phyloP scores from a whole-genome alignment of 148 eudicot species.

The Vaccinium vitisidaea region DNA sequence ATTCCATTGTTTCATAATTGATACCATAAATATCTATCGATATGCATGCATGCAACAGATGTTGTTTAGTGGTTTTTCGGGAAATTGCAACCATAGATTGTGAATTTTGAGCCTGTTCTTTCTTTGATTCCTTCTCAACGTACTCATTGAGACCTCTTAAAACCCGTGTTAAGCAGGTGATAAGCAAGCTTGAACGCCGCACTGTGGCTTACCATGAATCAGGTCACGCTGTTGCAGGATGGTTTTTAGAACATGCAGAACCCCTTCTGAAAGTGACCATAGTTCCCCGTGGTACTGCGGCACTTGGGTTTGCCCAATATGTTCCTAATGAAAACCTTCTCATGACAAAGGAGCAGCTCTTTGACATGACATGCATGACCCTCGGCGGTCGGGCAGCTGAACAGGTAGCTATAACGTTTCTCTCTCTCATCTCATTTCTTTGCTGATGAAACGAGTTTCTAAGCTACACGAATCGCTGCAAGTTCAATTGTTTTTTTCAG shows the following conservation, averaged over 20 bases:
- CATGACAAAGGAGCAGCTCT: constrained; percentile 96
- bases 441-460: no score
- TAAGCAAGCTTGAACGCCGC: constrained; percentile 78
- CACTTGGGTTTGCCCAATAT: constrained; percentile 94
- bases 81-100: no score
- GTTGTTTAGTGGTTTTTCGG: no score
- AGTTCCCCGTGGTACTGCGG: constrained; percentile 97
- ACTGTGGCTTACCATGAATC: constrained; percentile 97
- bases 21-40: no score
- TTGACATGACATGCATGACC: constrained; percentile 96
- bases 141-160: no score
- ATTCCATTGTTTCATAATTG: no score
- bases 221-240: constrained; percentile 96
- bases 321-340: constrained; percentile 93
- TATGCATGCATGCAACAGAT: no score
- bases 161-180: constrained; percentile 45
- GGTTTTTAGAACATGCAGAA: constrained; percentile 94
- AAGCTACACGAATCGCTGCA: neutral
- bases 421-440: neutral
- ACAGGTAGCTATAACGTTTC: constrained; percentile 47
- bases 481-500: neutral
- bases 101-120: no score
- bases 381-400: constrained; percentile 97
- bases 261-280: constrained; percentile 91
- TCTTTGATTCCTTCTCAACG: neutral